Conservation (phyloP, 495 filamentous ascomycete species). For the Penicillium flavigenum region DNA sequence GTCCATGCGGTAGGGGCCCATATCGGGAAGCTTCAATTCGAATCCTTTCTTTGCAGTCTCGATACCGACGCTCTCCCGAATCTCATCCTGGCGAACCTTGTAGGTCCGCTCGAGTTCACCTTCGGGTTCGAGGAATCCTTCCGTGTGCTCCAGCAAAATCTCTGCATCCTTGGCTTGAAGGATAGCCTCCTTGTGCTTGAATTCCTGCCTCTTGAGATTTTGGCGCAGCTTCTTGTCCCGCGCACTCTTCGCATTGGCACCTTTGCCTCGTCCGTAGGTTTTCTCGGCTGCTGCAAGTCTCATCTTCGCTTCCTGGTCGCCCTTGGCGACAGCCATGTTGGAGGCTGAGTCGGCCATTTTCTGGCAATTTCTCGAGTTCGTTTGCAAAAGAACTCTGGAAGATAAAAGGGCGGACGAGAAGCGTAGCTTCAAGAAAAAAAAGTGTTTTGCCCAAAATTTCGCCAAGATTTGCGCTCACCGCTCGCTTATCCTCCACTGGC, state of each 20-base stretch:
- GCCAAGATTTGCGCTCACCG: conserved; percentile 35
- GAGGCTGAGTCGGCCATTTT: conserved; percentile 31
- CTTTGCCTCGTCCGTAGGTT: conserved; percentile 79
- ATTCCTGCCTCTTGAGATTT: conserved; percentile 74
- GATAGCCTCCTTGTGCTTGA: conserved; percentile 75
- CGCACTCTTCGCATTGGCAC: conserved; percentile 54
- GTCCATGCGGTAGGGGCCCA: conserved; percentile 84
- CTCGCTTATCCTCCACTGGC: conserved; percentile 43
- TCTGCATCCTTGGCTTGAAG: conserved; percentile 89
- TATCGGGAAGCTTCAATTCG: conserved; percentile 75
- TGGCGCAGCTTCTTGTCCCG: conserved; percentile 87
- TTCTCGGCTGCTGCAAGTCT: conserved; percentile 62
- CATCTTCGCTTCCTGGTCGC: conserved; percentile 41
- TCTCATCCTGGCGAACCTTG: conserved; percentile 86
- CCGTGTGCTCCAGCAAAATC: conserved; percentile 85
- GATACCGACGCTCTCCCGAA: conserved; percentile 67
- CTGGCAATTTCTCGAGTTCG: conserved; percentile 15
- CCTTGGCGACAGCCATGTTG: conserved; percentile 33
- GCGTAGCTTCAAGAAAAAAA: conserved; percentile 15
- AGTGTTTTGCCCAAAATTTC: conserved; percentile 30
- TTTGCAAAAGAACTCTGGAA: conserved; percentile 6
- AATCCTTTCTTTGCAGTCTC: conserved; percentile 90
- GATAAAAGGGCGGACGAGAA: conserved; percentile 8
- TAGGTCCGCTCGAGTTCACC: conserved; percentile 86
- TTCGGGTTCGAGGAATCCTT: conserved; percentile 87